These are phyloP conservation scores for Amanita subjunquillea DNA, from an alignment of 768 basidiomycete species.

Conservation along the genomic window DNA sequence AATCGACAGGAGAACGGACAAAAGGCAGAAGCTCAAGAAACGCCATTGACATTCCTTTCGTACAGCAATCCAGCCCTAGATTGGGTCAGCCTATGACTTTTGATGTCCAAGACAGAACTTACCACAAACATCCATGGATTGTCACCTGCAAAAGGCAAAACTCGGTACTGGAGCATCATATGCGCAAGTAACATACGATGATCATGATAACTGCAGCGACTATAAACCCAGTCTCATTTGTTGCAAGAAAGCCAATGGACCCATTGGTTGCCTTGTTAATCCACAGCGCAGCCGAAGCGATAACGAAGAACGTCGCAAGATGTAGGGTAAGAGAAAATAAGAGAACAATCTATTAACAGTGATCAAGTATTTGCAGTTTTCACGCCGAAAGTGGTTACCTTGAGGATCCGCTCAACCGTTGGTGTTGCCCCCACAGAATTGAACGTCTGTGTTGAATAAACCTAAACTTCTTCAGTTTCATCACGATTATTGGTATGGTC, in stretches of 20 bases:
- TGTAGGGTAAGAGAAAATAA: slow-evolving; percentile 38
- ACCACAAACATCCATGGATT: slow-evolving; percentile 40
- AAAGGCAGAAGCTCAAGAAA: slow-evolving; percentile 27
- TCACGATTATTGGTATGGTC: not conserved
- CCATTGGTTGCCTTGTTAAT: slow-evolving; percentile 33
- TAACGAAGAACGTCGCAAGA: slow-evolving; percentile 36
- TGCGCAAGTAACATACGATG: slow-evolving; percentile 21
- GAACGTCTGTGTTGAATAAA: slow-evolving; percentile 35
- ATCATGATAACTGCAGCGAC: slow-evolving; percentile 28
- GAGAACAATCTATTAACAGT: slow-evolving; percentile 28
- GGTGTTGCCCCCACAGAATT: slow-evolving; percentile 38
- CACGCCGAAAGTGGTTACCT: slow-evolving; percentile 15
- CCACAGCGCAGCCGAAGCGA: slow-evolving; percentile 39
- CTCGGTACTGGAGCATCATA: not conserved
- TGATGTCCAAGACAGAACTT: slow-evolving; percentile 8
- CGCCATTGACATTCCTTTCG: slow-evolving; percentile 30
- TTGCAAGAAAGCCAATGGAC: slow-evolving; percentile 21
- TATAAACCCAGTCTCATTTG: slow-evolving; percentile 26
- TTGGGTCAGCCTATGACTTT: not conserved
- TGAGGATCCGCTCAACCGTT: slow-evolving; percentile 34
- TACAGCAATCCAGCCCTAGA: slow-evolving; percentile 40
- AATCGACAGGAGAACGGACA: slow-evolving; percentile 26
- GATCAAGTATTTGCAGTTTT: not conserved
- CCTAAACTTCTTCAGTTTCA: slow-evolving; percentile 15
- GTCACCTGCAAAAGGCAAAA: slow-evolving; percentile 18